Conservation (phyloP, 352 stramenopile genomes). For the Pythium utonaiense region DNA sequence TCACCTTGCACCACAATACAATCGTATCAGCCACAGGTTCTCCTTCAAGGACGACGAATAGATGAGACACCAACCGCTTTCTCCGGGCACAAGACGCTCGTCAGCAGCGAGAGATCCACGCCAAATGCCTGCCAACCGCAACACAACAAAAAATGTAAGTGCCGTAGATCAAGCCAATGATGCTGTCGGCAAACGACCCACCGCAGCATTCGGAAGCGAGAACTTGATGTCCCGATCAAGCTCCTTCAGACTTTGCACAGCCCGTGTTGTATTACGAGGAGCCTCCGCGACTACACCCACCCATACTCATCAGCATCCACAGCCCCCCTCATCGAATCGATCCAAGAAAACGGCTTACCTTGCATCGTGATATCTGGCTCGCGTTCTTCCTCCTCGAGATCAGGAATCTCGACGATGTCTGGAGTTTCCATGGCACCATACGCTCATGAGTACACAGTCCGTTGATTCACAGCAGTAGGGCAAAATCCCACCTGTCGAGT, state of each 20-base stretch:
- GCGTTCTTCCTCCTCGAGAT: constrained; percentile 79
- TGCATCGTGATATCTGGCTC: constrained; percentile 72
- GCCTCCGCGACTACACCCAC: constrained; percentile 57
- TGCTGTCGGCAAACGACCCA: constrained; percentile 24
- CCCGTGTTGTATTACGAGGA: constrained; percentile 63
- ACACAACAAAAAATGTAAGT: background rate
- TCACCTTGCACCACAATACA: constrained; percentile 35
- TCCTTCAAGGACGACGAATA: background rate
- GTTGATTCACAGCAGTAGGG: no score
- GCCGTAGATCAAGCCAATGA: no score
- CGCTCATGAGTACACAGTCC: background rate
- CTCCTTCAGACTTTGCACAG: constrained; percentile 73
- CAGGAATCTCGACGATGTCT: constrained; percentile 81
- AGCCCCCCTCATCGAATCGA: no score
- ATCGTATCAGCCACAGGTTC: no score
- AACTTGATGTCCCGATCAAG: constrained; percentile 80
- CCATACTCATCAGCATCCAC: background rate
- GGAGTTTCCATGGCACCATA: background rate
- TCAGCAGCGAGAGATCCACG: constrained; percentile 66
- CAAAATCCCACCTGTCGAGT: constrained; percentile 51
- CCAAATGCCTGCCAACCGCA: constrained; percentile 34
- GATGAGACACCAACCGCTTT: constrained; percentile 41
- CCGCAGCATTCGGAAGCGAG: constrained; percentile 51
- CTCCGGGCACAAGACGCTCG: constrained; percentile 61
- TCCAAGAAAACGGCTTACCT: constrained; percentile 13